phyloP scores from a whole-genome alignment of 305 asterid species.

The Fraxinus sp. region DNA sequence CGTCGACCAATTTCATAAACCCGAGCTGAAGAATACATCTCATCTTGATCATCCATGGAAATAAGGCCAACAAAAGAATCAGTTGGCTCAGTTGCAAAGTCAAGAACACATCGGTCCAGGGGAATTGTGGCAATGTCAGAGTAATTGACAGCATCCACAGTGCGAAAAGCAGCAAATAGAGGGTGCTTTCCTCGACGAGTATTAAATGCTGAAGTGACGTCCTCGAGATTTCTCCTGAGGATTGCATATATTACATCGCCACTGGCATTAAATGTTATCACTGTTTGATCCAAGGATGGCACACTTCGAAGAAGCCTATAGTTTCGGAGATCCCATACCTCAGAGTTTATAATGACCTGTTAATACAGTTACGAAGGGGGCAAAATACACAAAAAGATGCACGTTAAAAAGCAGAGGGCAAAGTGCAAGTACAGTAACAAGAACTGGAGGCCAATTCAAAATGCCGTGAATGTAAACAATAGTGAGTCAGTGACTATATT shows the following conservation, averaged over 20 bases:
- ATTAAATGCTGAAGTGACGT: slow-evolving; percentile 76
- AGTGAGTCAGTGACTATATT: background rate
- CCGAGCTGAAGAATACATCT: slow-evolving; percentile 95
- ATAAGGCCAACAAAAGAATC: slow-evolving; percentile 93
- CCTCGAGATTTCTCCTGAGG: slow-evolving; percentile 94
- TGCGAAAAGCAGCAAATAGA: slow-evolving; percentile 89
- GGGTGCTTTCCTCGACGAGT: slow-evolving; percentile 90
- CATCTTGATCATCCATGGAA: slow-evolving; percentile 94
- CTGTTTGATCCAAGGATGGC: slow-evolving; percentile 86
- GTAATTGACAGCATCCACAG: slow-evolving; percentile 90
- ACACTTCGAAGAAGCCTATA: slow-evolving; percentile 80
- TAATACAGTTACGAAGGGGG: background rate
- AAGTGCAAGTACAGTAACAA: background rate
- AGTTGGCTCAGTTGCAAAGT: slow-evolving; percentile 88
- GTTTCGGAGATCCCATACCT: slow-evolving; percentile 98
- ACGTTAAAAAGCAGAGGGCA: background rate
- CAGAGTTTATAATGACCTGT: slow-evolving; percentile 95
- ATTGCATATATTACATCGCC: slow-evolving; percentile 94
- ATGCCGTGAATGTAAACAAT: background rate
- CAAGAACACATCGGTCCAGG: slow-evolving; percentile 92
- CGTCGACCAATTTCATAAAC: slow-evolving; percentile 95
- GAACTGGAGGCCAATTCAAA: background rate
- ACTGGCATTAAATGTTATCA: slow-evolving; percentile 77
- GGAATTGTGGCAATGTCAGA: slow-evolving; percentile 91
- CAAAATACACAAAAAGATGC: background rate